Base-by-base conservation (phyloP, 2,329 filamentous ascomycete species). In the Leptographium radiaticola region DNA sequence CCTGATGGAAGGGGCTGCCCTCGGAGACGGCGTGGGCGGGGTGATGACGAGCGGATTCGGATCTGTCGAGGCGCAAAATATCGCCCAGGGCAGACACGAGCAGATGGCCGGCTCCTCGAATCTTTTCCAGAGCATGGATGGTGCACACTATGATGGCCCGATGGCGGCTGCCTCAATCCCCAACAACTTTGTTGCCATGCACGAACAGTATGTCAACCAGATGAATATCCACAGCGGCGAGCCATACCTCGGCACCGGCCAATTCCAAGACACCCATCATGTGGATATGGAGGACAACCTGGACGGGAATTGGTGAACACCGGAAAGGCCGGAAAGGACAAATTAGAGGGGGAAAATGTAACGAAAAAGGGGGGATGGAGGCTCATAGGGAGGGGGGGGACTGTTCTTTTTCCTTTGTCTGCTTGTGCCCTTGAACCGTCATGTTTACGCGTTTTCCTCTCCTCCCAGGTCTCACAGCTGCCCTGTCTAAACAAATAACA, bases 401-500 rank as follows among this genome's bases (percentile, higher is more conserved):
- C 16, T 36, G n/a, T 39, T 47, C 4, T 39, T 30, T 52, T 52
- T 47, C 20, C 16, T 52, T 39, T 40, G 31, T 47, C 18, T 52
- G 42, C 39, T 39, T 51, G 9, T 52, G 31, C 16, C 18, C 49
- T 20, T 6, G 36, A 38, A 43, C 50, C 50, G 51, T 52, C 51
- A 46, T 52, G 38, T 47, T 33, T 46, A 52, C 51, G 51, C 43
- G 51, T 52, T 46, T 40, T 47, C 51, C 36, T 34, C 51, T 52
- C 20, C 43, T 52, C 51, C 51, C 33, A 25, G 44, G 42, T 44
- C 34, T 31, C 31, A 20, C 16, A 45, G 33, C 20, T 18, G 18
- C 43, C 25, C 31, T 15, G 13, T 18, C 20, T 10, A 44, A 51
- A 44, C 16, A 51, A 51, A 51, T 49, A 9, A 31, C 48, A 49